phyloP scores from a whole-genome alignment of 164 flowering plant species.

The Chimonanthus salicifolius region DNA sequence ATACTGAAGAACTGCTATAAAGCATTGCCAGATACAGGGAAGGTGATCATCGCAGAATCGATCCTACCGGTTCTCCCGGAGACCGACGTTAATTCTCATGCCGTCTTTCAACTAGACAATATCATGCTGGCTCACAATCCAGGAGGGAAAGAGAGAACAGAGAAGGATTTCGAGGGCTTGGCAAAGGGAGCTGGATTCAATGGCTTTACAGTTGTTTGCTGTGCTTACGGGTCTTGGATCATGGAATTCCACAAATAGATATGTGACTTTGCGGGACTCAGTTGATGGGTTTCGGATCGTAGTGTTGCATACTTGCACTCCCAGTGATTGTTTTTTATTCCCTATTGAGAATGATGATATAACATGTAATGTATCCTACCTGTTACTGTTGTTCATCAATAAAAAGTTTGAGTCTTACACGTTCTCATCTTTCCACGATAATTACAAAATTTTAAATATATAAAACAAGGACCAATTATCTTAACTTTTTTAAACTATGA shows the following conservation, averaged over 20 bases:
- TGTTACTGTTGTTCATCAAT: too few species aligned
- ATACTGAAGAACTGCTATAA: constrained; percentile 21
- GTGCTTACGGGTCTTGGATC: constrained; percentile 15
- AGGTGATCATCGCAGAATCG: constrained; percentile 18
- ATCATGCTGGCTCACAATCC: constrained; percentile 14
- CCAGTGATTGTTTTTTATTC: too few species aligned
- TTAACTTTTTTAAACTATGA: too few species aligned
- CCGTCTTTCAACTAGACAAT: not conserved
- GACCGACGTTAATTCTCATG: not conserved
- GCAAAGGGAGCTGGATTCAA: constrained; percentile 15
- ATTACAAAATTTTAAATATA: too few species aligned
- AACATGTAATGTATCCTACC: too few species aligned
- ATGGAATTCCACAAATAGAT: constrained; percentile 17
- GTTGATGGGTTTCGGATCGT: too few species aligned
- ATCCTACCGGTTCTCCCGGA: constrained; percentile 1
- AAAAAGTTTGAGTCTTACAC: too few species aligned
- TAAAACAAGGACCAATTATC: too few species aligned
- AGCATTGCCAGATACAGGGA: constrained; percentile 22
- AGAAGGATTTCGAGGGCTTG: constrained; percentile 17
- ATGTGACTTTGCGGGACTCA: too few species aligned
- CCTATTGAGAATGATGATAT: too few species aligned
- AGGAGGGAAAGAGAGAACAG: constrained; percentile 24
- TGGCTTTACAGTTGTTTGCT: constrained; percentile 7
- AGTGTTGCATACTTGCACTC: too few species aligned
- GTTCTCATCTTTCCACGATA: too few species aligned